Evolutionary conservation across 106 monocot species (phyloP).

Genomic region (Dendrobium nobile): DNA sequence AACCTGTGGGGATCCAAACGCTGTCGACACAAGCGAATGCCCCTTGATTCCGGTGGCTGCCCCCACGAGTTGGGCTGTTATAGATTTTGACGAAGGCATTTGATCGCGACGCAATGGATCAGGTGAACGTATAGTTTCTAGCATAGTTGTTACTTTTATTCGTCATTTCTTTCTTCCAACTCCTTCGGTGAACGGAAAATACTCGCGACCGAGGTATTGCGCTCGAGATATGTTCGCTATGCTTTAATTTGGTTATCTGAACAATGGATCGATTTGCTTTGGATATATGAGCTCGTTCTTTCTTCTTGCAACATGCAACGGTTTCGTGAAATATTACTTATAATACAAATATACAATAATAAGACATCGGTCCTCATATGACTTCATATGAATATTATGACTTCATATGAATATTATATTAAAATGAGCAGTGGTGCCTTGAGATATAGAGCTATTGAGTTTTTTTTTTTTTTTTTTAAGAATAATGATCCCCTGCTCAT

Average conservation of each 20-base stretch:
- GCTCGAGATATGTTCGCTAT: no score
- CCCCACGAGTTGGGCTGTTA: neutral
- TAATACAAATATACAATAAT: no score
- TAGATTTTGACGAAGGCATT: neutral
- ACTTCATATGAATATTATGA: no score
- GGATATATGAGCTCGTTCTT: neutral
- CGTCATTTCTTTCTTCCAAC: neutral
- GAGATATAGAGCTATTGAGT: no score
- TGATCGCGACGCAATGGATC: neutral
- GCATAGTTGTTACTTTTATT: neutral
- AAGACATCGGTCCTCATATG: no score
- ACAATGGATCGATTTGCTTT: neutral
- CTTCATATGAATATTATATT: no score
- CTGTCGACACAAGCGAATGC: neutral
- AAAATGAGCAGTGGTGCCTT: no score
- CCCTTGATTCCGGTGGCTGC: neutral
- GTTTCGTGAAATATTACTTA: no score
- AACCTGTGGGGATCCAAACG: slow-evolving; percentile 1
- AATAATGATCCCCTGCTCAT: no score
- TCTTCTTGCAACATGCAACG: neutral
- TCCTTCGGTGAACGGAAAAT: neutral
- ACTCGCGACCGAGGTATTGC: neutral
- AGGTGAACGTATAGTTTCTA: neutral
- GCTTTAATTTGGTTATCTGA: no score
- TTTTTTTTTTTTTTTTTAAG: no score